Base-by-base conservation (phyloP, 495 filamentous ascomycete species). In the Hyaloscypha bicolor region DNA sequence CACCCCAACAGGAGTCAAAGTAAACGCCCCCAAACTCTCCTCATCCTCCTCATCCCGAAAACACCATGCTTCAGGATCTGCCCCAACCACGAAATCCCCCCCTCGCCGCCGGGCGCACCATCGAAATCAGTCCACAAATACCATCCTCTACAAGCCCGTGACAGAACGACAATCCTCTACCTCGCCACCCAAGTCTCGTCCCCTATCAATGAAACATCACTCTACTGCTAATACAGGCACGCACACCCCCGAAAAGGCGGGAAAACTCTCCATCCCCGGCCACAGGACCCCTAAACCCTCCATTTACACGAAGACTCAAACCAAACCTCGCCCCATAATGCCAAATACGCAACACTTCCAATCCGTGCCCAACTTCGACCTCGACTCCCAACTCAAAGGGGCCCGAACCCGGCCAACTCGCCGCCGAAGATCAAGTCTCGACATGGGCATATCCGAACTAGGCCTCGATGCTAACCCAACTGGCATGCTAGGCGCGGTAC, bases 41-140 rank as follows among this genome's bases (percentile, higher is more conserved):
- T 60, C 67, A 9, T 57, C 59, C 8, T 33, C 39, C 4, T 64
- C 63, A 12, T 70, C 60, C 4, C 1, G 32, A 14, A 64, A 57
- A 19, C 32, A 61, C 1, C 63, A 32, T 4, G 59, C 53, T 22
- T 9, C 59, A 42, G 42, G 12, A n/a, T 52, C 55, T 4, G 37
- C 42, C 14, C 42, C 62, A 31, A 51, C 62, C 31, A 68, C 62
- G 56, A 60, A 62, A 30, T 69, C 73, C 6, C 65, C 64, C 25
- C 62, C 64, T n/a, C 76, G 76, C 6, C 78, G 75, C 42, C 76
- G 77, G 25, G 57, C 78, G 66, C 55, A 62, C 68, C 67, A 72
- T 61, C 87, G 93, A 25, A 92, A 90, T 60, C 71, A 86, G 16
- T 95, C 93, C 4, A 91, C 87, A 30, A 91, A 86, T 68, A 96